phyloP scores from a whole-genome alignment of 306 rosid species.

The Cyamopsis tetragonoloba region DNA sequence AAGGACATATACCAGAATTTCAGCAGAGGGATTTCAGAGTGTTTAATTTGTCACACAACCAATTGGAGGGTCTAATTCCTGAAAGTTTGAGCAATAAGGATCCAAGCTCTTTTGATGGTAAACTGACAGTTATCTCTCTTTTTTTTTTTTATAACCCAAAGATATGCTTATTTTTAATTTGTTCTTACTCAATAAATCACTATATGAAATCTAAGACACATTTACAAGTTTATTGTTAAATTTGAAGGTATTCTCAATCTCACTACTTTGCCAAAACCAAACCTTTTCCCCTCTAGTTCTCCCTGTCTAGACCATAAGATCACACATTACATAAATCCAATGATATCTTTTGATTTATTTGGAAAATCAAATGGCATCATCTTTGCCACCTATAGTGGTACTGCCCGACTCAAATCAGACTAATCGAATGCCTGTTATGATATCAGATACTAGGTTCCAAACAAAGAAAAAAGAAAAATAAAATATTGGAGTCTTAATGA shows the following conservation, averaged over 20 bases:
- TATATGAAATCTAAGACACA: not conserved
- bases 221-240: not conserved
- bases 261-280: not conserved
- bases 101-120: conserved; percentile 48
- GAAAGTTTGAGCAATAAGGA: conserved; percentile 12
- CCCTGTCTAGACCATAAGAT: not conserved
- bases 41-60: conserved; percentile 51
- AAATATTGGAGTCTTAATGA: not conserved
- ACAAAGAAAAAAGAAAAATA: too few species aligned
- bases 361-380: not conserved
- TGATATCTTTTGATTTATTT: not conserved
- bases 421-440: too few species aligned
- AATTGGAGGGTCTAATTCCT: conserved; percentile 61
- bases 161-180: not conserved
- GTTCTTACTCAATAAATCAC: not conserved
- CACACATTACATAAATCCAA: too few species aligned
- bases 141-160: not conserved
- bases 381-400: too few species aligned
- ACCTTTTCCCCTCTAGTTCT: not conserved
- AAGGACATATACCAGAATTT: conserved; percentile 63
- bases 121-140: not conserved
- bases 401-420: too few species aligned
- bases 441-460: too few species aligned
- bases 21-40: conserved; percentile 25
- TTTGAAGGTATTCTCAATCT: not conserved